Evolutionary conservation across 2,329 filamentous ascomycete species (phyloP).

Genomic region (Claviceps citrina): DNA sequence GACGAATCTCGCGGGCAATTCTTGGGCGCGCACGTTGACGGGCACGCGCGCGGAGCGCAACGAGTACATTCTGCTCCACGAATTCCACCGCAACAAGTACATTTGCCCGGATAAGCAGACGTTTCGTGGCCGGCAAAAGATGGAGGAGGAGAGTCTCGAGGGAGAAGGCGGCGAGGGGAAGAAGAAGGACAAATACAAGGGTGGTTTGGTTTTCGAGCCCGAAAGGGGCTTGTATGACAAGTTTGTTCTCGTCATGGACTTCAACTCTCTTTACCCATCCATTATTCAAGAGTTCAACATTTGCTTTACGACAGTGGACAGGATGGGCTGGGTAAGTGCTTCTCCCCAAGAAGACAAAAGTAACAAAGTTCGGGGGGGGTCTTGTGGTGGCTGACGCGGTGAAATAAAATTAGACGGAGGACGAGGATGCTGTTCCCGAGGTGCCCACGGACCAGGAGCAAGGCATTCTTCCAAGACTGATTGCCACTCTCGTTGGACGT

Average conservation of each 20-base stretch:
- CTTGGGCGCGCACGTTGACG: slow-evolving; percentile 89
- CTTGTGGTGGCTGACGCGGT: slow-evolving; percentile 15
- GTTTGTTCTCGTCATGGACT: slow-evolving; percentile 98
- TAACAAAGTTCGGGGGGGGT: background rate
- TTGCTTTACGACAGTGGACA: slow-evolving; percentile 93
- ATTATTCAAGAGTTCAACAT: slow-evolving; percentile 99
- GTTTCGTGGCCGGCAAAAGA: slow-evolving; percentile 58
- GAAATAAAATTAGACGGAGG: slow-evolving; percentile 34
- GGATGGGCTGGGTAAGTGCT: slow-evolving; percentile 48
- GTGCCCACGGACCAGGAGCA: slow-evolving; percentile 64
- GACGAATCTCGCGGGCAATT: slow-evolving; percentile 93
- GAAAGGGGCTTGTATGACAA: slow-evolving; percentile 97
- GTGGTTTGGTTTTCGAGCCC: slow-evolving; percentile 93
- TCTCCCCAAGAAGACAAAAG: background rate
- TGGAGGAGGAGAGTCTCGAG: slow-evolving; percentile 53
- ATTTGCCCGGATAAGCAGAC: slow-evolving; percentile 92
- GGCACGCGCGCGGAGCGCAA: slow-evolving; percentile 95
- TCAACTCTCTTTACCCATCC: slow-evolving; percentile 95
- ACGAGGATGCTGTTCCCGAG: slow-evolving; percentile 79
- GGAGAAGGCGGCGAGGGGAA: slow-evolving; percentile 61
- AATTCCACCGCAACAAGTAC: slow-evolving; percentile 93
- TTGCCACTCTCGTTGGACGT: slow-evolving; percentile 77
- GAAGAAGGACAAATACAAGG: slow-evolving; percentile 99
- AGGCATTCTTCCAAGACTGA: slow-evolving; percentile 78
- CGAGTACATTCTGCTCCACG: slow-evolving; percentile 96